Conservation (phyloP, 2,329 filamentous ascomycete genomes). For the Colletotrichum horii region DNA sequence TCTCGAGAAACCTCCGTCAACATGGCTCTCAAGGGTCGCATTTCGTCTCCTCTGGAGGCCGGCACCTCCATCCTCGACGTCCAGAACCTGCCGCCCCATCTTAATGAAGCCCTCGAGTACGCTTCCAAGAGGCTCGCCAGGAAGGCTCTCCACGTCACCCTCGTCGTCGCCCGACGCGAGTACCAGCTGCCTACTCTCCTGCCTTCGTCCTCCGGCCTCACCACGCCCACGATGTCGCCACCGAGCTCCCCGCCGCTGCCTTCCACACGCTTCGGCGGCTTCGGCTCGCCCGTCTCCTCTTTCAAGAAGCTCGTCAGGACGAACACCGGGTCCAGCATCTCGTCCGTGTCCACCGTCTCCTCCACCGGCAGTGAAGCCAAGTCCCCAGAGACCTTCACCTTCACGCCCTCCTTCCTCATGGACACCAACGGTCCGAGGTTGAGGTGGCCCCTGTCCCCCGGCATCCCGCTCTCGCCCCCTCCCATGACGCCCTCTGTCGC, state of each 20-base stretch:
- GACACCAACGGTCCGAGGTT: constrained; percentile 31
- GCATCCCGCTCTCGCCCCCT: constrained; percentile 43
- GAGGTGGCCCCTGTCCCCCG: constrained; percentile 40
- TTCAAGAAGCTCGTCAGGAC: constrained; percentile 46
- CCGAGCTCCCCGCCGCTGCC: constrained; percentile 20
- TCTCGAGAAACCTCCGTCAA: background rate
- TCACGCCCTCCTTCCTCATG: constrained; percentile 33
- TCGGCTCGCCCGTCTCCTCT: constrained; percentile 33
- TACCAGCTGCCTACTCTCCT: constrained; percentile 54
- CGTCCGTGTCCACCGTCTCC: constrained; percentile 15
- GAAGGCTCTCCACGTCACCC: constrained; percentile 61
- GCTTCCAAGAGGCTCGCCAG: constrained; percentile 59
- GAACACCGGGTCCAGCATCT: constrained; percentile 36
- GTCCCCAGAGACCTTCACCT: constrained; percentile 35
- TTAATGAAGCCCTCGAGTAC: constrained; percentile 63
- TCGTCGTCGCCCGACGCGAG: constrained; percentile 62
- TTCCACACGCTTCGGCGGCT: constrained; percentile 29
- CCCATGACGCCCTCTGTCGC: constrained; percentile 55
- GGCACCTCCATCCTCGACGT: constrained; percentile 63
- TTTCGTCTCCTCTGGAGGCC: constrained; percentile 69
- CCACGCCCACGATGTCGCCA: constrained; percentile 34
- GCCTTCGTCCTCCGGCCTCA: constrained; percentile 29
- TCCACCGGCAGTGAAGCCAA: constrained; percentile 24
- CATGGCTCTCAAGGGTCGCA: constrained; percentile 59
- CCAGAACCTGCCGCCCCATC: constrained; percentile 59